A percentile compares a stretch with the other conserved stretches of the same genome.
Evolutionary conservation across 345 rosid genomes (phyloP).

Genomic region (Linum trigynum): DNA sequence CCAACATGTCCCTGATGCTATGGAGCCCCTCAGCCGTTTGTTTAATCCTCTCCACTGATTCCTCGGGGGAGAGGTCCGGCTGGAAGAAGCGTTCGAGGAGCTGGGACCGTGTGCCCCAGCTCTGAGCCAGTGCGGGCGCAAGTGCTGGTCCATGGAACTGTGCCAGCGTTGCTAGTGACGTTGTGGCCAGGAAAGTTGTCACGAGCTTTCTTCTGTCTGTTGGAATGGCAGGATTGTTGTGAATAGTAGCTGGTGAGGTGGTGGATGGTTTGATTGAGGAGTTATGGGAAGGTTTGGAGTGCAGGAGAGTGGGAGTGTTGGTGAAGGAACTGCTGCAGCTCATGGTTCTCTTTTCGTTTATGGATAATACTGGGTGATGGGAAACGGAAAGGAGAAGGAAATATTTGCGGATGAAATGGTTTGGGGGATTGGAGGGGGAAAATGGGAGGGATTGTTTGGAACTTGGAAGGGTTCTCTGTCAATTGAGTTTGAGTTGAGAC

Average conservation of each 20-base stretch:
- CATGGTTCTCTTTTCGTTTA: conserved; percentile 20
- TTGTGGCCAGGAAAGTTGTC: conserved; percentile 24
- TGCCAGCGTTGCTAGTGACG: conserved; percentile 27
- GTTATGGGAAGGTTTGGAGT: conserved; percentile 1
- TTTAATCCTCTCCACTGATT: conserved; percentile 70
- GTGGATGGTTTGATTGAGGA: conserved; percentile 5
- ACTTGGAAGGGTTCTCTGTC: no score
- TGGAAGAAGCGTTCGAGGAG: conserved; percentile 49
- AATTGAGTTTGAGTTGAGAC: no score
- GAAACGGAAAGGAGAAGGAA: background rate
- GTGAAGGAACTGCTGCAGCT: conserved; percentile 43
- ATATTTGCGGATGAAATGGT: background rate
- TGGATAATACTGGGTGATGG: background rate
- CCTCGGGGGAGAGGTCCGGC: conserved; percentile 73
- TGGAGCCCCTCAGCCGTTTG: conserved; percentile 85
- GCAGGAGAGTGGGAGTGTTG: conserved; percentile 36
- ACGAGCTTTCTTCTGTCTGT: conserved; percentile 36
- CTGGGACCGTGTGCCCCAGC: conserved; percentile 77
- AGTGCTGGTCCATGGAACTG: conserved; percentile 7
- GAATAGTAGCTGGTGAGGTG: conserved; percentile 10
- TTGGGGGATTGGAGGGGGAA: background rate
- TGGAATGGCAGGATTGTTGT: conserved; percentile 19
- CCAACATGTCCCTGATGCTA: conserved; percentile 74
- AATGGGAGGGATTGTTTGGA: background rate
- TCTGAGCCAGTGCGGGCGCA: conserved; percentile 44